A percentile compares a stretch with the other conserved stretches of the same genome.
Evolutionary conservation across 495 filamentous ascomycete species (phyloP).

Genomic region (Parachaetomium inaequale): DNA sequence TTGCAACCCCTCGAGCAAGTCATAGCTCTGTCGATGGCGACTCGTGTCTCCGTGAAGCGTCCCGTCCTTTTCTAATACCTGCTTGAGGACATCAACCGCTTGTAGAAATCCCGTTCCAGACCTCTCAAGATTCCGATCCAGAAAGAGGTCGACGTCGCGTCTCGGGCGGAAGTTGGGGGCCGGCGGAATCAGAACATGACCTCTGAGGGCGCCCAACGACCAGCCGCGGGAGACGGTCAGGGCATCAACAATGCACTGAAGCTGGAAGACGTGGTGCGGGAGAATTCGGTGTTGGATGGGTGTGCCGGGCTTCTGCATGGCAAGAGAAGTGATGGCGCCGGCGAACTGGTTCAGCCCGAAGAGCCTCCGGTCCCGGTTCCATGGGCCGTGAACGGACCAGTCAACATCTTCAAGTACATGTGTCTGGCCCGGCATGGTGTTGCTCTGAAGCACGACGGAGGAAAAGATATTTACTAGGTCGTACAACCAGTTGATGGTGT

Average conservation of each 20-base stretch:
- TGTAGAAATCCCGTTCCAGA: no score
- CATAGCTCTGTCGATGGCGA: neutral
- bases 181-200: slow-evolving; percentile 34
- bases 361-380: slow-evolving; percentile 35
- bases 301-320: slow-evolving; percentile 40
- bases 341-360: slow-evolving; percentile 44
- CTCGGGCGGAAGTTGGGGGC: slow-evolving; percentile 33
- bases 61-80: slow-evolving; percentile 5
- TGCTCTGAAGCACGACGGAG: slow-evolving; percentile 40
- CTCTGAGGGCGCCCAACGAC: slow-evolving; percentile 30
- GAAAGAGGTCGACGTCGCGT: slow-evolving; percentile 45
- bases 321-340: slow-evolving; percentile 35
- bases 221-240: slow-evolving; percentile 41
- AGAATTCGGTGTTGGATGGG: slow-evolving; percentile 41
- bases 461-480: slow-evolving; percentile 47
- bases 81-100: slow-evolving; percentile 22
- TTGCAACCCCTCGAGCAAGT: slow-evolving; percentile 18
- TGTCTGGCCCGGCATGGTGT: slow-evolving; percentile 33
- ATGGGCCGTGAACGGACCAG: slow-evolving; percentile 17
- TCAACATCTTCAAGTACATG: slow-evolving; percentile 34
- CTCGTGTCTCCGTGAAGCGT: neutral
- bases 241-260: slow-evolving; percentile 49
- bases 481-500: slow-evolving; percentile 52
- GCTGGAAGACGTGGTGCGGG: slow-evolving; percentile 45
- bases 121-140: slow-evolving; percentile 34